Conservation (phyloP, 306 rosid genomes). For the Pueraria montana region DNA sequence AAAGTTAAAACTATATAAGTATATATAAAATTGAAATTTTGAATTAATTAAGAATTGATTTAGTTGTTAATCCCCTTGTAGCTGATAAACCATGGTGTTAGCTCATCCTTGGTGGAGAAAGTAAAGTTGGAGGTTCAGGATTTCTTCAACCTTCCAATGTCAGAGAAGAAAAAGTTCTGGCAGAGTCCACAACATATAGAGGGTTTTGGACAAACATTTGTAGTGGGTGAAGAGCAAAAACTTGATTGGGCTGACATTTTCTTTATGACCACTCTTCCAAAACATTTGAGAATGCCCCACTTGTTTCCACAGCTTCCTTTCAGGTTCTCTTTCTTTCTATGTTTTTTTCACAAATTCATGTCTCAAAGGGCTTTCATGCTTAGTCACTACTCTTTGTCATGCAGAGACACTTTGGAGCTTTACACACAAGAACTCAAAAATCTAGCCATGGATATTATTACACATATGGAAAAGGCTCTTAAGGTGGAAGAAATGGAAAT, state of each 20-base stretch:
- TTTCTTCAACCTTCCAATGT: neutral
- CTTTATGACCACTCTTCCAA: slow-evolving; percentile 49
- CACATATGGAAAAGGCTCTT: slow-evolving; percentile 37
- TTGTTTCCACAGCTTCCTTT: slow-evolving; percentile 37
- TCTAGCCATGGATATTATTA: slow-evolving; percentile 37
- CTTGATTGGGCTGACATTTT: slow-evolving; percentile 64
- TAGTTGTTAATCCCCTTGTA: slow-evolving; percentile 3
- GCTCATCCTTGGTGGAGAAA: neutral
- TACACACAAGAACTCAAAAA: slow-evolving; percentile 34
- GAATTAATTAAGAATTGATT: neutral
- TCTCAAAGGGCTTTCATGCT: neutral
- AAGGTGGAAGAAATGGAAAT: slow-evolving; percentile 40
- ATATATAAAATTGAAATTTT: neutral
- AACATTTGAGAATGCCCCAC: slow-evolving; percentile 38
- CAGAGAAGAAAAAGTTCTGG: neutral
- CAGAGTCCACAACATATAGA: neutral
- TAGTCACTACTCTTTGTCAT: neutral
- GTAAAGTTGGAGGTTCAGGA: too few relatives aligned
- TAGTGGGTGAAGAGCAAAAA: slow-evolving; percentile 25
- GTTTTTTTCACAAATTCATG: neutral
- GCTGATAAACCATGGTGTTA: slow-evolving; percentile 69
- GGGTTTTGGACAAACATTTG: slow-evolving; percentile 50
- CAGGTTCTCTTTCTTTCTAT: slow-evolving; percentile 38
- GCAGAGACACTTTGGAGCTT: slow-evolving; percentile 56
- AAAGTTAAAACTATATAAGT: too few relatives aligned